Conservation (phyloP, 306 rosid species). For the Albizia julibrissin region DNA sequence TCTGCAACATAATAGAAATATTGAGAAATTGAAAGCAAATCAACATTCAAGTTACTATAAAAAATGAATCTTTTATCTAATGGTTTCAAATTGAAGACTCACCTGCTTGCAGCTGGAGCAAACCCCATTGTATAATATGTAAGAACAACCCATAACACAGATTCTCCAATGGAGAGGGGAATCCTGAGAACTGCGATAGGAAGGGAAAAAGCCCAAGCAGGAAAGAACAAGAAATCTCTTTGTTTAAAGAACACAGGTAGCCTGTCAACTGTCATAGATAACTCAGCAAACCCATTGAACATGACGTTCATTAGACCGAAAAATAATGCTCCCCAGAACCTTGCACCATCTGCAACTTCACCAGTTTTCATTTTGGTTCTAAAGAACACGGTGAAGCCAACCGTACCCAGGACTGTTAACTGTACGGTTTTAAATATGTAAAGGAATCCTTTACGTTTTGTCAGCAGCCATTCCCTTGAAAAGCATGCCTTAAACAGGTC, state of each 20-base stretch:
- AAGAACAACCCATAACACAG: constrained; percentile 53
- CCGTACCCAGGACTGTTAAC: constrained; percentile 47
- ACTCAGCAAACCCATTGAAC: constrained; percentile 73
- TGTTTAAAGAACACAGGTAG: constrained; percentile 66
- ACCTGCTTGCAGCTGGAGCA: constrained; percentile 72
- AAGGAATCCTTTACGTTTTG: constrained; percentile 50
- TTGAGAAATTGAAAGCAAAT: neutral
- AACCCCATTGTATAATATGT: constrained; percentile 76
- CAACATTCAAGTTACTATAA: neutral
- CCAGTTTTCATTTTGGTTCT: constrained; percentile 66
- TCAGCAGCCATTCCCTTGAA: constrained; percentile 61
- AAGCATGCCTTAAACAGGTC: constrained; percentile 70
- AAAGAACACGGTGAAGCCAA: constrained; percentile 58
- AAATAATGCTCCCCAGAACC: constrained; percentile 61
- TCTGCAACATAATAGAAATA: constrained; percentile 32
- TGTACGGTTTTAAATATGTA: constrained; percentile 57
- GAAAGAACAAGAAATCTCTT: constrained; percentile 65
- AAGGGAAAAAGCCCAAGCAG: constrained; percentile 66
- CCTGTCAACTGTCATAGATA: constrained; percentile 54
- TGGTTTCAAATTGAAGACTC: neutral
- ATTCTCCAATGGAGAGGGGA: constrained; percentile 58
- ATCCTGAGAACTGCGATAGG: constrained; percentile 67
- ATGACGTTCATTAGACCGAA: constrained; percentile 65
- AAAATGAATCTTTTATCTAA: neutral
- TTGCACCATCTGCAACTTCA: constrained; percentile 39